phyloP scores from a whole-genome alignment of 2,329 filamentous ascomycete species.

The Trichoderma aggressivum region DNA sequence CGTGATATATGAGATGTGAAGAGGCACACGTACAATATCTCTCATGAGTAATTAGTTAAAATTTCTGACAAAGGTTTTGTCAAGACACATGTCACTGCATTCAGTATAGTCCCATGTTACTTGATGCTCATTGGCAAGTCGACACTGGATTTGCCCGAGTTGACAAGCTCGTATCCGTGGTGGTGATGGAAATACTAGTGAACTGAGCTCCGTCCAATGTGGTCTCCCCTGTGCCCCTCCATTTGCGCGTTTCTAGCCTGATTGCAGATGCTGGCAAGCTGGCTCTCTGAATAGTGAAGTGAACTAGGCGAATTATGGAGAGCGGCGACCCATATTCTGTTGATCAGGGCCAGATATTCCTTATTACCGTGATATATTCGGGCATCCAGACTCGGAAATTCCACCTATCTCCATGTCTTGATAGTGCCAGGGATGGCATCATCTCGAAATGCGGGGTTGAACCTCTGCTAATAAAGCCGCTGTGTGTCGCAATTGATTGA shows the following conservation, averaged over 20 bases:
- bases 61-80: neutral
- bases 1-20: neutral
- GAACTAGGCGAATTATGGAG: neutral
- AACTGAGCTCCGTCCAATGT: neutral
- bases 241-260: neutral
- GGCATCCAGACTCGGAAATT: neutral
- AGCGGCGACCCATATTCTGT: neutral
- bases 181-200: neutral
- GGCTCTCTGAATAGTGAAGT: neutral
- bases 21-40: neutral
- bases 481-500: neutral
- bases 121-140: neutral
- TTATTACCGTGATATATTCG: neutral
- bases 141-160: neutral
- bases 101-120: neutral
- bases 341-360: neutral
- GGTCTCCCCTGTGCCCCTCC: neutral
- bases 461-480: neutral
- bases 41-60: neutral
- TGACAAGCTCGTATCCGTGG: neutral
- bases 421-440: constrained; percentile 13
- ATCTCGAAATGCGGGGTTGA: constrained; percentile 8
- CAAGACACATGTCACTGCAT: neutral
- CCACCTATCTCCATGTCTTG: constrained; percentile 5
- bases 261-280: neutral